Evolutionary conservation across 371 early-diverging fungal species (phyloP).

Genomic region (Zancudomyces culisetae): DNA sequence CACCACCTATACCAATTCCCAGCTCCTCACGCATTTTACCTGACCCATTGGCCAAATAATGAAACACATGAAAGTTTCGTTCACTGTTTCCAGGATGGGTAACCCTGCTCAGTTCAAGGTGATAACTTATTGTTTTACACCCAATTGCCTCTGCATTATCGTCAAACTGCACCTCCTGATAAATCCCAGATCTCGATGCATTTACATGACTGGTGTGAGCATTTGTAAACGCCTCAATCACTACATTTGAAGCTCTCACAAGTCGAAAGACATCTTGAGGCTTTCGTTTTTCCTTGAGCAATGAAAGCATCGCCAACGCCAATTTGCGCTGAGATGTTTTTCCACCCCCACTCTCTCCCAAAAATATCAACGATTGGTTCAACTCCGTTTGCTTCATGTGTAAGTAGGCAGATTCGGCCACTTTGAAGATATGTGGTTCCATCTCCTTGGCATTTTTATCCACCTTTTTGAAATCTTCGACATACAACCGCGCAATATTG

Average conservation of each 20-base stretch:
- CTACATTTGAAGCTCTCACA: constrained; percentile 44
- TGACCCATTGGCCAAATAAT: constrained; percentile 51
- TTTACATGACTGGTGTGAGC: constrained; percentile 42
- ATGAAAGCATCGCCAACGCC: constrained; percentile 43
- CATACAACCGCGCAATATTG: constrained; percentile 46
- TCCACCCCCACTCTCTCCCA: constrained; percentile 83
- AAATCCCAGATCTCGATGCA: constrained; percentile 73
- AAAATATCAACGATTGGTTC: constrained; percentile 13
- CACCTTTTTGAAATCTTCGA: constrained; percentile 43
- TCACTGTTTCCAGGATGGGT: constrained; percentile 41
- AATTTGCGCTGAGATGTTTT: constrained; percentile 52
- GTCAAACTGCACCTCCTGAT: constrained; percentile 74
- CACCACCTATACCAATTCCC: constrained; percentile 9
- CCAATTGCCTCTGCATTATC: constrained; percentile 67
- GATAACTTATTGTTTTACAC: constrained; percentile 62
- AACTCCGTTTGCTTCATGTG: constrained; percentile 3
- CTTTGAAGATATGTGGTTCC: constrained; percentile 31
- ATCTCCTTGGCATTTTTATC: constrained; percentile 23
- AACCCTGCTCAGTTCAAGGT: constrained; percentile 67
- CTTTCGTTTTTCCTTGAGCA: constrained; percentile 50
- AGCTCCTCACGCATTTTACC: constrained; percentile 36
- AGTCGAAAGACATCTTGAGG: constrained; percentile 56
- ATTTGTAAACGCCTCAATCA: constrained; percentile 69
- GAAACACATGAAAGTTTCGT: constrained; percentile 80
- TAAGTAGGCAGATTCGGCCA: constrained; percentile 20